phyloP scores from a whole-genome alignment of 2,329 filamentous ascomycete genomes.

The Camillea tinctor region DNA sequence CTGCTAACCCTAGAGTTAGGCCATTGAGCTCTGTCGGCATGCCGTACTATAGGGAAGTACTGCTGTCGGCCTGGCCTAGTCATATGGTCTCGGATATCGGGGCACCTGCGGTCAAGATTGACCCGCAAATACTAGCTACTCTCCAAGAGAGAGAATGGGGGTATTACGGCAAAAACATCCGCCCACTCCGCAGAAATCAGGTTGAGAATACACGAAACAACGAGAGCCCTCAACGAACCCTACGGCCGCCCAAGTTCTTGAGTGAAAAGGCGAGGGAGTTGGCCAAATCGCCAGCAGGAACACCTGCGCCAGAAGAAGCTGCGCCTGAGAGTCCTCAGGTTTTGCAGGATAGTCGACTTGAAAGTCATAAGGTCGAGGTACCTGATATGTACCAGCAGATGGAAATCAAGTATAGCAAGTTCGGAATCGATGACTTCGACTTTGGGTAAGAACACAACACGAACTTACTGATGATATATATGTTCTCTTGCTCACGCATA shows the following conservation, averaged over 20 bases:
- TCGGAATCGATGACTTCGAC: constrained; percentile 98
- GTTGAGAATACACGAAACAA: constrained; percentile 70
- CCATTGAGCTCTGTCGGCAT: constrained; percentile 85
- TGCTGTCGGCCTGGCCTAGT: constrained; percentile 87
- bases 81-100: constrained; percentile 83
- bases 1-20: constrained; percentile 38
- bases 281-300: constrained; percentile 44
- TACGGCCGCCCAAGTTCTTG: constrained; percentile 82
- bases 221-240: constrained; percentile 60
- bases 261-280: constrained; percentile 85
- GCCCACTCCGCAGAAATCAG: constrained; percentile 75
- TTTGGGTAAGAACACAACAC: constrained; percentile 64
- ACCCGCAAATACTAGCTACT: constrained; percentile 65
- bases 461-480: not conserved
- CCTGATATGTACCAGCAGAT: constrained; percentile 89
- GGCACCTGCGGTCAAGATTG: constrained; percentile 73
- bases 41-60: constrained; percentile 85
- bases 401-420: constrained; percentile 98
- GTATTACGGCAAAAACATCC: constrained; percentile 74
- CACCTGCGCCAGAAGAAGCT: constrained; percentile 42
- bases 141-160: constrained; percentile 74
- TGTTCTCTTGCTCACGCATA: constrained; percentile 2
- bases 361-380: constrained; percentile 76
- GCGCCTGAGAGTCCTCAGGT: constrained; percentile 61
- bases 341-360: constrained; percentile 67